Percentiles rank a stretch among this genome's conserved stretches.
Evolutionary conservation across 1,139 yeast genomes (phyloP).

Genomic region (Suhomyces taliae): DNA sequence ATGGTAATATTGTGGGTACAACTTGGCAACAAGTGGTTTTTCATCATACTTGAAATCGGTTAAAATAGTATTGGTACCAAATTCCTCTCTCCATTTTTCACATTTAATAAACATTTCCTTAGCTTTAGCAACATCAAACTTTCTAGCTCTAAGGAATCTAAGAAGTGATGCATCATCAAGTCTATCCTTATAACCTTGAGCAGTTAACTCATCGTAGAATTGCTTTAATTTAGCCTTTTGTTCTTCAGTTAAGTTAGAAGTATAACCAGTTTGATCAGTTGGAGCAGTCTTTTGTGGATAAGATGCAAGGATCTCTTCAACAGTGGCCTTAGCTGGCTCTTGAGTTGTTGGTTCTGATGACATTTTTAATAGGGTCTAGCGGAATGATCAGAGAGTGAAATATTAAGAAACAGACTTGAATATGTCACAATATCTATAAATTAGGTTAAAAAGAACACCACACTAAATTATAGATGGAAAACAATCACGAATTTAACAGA

Average conservation of each 20-base stretch:
- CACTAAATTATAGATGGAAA: background rate
- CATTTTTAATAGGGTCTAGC: background rate
- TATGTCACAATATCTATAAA: slow-evolving; percentile 1
- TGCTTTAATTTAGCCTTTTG: slow-evolving; percentile 62
- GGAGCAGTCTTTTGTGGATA: slow-evolving; percentile 72
- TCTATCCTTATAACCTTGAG: slow-evolving; percentile 68
- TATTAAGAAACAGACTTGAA: background rate
- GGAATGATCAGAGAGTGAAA: background rate
- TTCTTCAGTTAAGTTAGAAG: slow-evolving; percentile 72
- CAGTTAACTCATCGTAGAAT: slow-evolving; percentile 57
- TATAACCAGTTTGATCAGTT: slow-evolving; percentile 67
- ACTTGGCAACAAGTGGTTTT: slow-evolving; percentile 84
- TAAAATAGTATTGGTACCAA: slow-evolving; percentile 83
- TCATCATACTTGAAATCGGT: slow-evolving; percentile 86
- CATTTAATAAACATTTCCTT: slow-evolving; percentile 81
- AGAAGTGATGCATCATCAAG: slow-evolving; percentile 87
- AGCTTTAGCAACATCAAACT: slow-evolving; percentile 80
- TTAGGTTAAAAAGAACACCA: background rate
- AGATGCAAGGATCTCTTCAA: slow-evolving; percentile 37
- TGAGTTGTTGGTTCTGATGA: slow-evolving; percentile 4
- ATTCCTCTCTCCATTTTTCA: slow-evolving; percentile 89
- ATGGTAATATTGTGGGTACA: slow-evolving; percentile 96
- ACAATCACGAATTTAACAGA: slow-evolving; percentile 2
- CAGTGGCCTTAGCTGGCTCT: slow-evolving; percentile 15
- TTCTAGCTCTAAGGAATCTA: slow-evolving; percentile 92